Conservation (phyloP, 1,284 basidiomycete species). For the Phellopilus nigrolimitatus region DNA sequence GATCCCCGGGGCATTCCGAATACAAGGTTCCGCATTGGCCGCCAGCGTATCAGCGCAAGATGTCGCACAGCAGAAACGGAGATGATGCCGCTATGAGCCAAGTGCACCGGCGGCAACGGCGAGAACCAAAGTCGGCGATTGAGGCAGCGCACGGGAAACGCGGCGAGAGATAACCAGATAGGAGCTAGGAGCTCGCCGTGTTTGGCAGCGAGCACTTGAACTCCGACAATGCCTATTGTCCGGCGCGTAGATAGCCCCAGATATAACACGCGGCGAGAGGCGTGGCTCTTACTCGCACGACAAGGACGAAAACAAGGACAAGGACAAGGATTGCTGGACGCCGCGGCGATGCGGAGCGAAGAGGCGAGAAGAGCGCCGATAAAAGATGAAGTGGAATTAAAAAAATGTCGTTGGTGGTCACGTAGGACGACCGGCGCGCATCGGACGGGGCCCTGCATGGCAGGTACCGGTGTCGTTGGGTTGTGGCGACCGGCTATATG, state of each 20-base stretch:
- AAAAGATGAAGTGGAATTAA: not conserved
- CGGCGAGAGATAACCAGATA: slow-evolving; percentile 4
- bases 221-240: slow-evolving; percentile 4
- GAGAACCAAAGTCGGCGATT: not conserved
- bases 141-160: not conserved
- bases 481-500: slow-evolving; percentile 1
- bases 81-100: too few relatives aligned
- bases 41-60: too few relatives aligned
- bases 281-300: not conserved
- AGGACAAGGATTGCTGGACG: not conserved
- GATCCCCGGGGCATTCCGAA: too few relatives aligned
- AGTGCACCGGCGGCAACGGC: too few relatives aligned
- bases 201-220: slow-evolving; percentile 10
- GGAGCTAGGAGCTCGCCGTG: slow-evolving; percentile 7
- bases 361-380: not conserved
- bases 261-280: not conserved
- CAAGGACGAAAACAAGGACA: too few relatives aligned
- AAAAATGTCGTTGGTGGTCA: not conserved
- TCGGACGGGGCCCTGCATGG: not conserved
- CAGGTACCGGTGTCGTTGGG: not conserved
- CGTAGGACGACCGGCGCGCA: slow-evolving; percentile 1
- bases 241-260: not conserved
- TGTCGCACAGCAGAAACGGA: too few relatives aligned
- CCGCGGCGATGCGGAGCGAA: not conserved
- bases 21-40: too few relatives aligned